These are phyloP conservation scores for Vicia villosa DNA, from an alignment of 306 rosid species.

Conservation along the genomic window DNA sequence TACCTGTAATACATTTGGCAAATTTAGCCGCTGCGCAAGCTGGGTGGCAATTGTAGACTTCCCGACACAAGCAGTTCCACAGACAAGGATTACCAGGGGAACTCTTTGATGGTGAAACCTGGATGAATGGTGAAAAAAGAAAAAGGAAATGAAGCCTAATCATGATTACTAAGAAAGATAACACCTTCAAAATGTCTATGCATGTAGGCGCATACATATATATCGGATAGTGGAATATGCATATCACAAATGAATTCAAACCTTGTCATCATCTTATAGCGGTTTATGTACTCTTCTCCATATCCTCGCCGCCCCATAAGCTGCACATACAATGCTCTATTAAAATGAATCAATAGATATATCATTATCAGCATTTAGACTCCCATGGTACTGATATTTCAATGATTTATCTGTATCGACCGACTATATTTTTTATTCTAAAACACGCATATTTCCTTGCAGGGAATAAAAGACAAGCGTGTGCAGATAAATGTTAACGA, in stretches of 20 bases:
- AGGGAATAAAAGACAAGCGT: no score
- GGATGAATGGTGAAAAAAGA: constrained; percentile 34
- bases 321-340: constrained; percentile 49
- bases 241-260: constrained; percentile 31
- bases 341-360: constrained; percentile 33
- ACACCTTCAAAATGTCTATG: not conserved
- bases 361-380: no score
- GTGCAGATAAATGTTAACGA: no score
- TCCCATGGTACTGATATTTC: not conserved
- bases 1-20: constrained; percentile 97
- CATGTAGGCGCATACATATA: not conserved
- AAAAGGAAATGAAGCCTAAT: constrained; percentile 22
- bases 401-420: not conserved
- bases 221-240: not conserved
- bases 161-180: constrained; percentile 7
- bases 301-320: constrained; percentile 93
- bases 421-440: not conserved
- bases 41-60: constrained; percentile 97
- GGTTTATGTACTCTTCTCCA: constrained; percentile 82
- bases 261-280: constrained; percentile 97
- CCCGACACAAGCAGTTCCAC: constrained; percentile 98
- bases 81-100: constrained; percentile 91
- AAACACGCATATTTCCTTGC: no score
- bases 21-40: constrained; percentile 92
- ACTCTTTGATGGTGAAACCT: constrained; percentile 98